Conservation (phyloP, 2,329 filamentous ascomycete genomes). For the Trichoderma sp. region DNA sequence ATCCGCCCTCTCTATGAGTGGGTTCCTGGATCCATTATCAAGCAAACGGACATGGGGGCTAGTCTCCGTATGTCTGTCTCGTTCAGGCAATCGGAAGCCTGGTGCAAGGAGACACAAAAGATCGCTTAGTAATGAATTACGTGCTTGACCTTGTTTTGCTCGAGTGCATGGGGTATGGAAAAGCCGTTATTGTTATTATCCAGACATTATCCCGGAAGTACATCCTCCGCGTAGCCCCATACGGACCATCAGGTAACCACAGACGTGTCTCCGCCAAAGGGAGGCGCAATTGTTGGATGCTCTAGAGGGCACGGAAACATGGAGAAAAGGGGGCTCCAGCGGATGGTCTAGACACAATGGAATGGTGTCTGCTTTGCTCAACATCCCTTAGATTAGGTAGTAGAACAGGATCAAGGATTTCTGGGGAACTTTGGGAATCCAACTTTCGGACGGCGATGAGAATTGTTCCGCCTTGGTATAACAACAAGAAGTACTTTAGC, state of each 20-base stretch:
- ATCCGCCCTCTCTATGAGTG: slow-evolving; percentile 13
- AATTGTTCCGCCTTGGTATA: slow-evolving; percentile 13
- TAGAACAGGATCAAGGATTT: slow-evolving; percentile 3
- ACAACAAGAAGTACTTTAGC: background rate
- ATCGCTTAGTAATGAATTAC: too few species aligned
- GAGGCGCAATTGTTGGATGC: background rate
- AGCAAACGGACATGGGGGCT: background rate
- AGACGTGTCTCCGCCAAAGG: too few species aligned
- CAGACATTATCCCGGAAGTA: slow-evolving; percentile 4
- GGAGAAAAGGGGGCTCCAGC: background rate
- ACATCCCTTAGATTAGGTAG: background rate
- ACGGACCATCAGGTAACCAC: too few species aligned
- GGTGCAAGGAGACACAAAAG: background rate
- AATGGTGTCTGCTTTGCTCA: background rate
- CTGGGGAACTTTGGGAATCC: background rate
- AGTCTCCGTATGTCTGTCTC: slow-evolving; percentile 19
- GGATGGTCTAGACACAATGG: background rate
- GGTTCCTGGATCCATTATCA: background rate
- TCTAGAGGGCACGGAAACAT: background rate
- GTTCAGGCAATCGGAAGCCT: background rate
- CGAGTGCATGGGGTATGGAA: background rate
- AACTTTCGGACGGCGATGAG: slow-evolving; percentile 1
- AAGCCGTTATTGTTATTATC: slow-evolving; percentile 13
- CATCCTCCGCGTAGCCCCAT: slow-evolving; percentile 1
- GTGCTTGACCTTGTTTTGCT: background rate